Evolutionary conservation across 345 rosid species (phyloP).

Genomic region (Syzygium aqueum): DNA sequence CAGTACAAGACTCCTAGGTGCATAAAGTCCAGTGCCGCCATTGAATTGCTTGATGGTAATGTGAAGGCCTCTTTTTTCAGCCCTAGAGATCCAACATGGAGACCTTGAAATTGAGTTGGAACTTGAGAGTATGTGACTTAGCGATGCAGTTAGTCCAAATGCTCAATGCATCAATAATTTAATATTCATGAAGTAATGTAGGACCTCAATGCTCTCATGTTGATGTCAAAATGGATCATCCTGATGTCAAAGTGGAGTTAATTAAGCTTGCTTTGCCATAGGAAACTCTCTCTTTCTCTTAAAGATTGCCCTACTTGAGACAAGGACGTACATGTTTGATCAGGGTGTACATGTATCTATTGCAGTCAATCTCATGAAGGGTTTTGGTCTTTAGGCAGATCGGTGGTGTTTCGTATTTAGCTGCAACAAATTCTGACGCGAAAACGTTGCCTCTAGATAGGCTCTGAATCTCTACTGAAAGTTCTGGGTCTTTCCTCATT

Average conservation of each 20-base stretch:
- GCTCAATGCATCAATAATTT: neutral
- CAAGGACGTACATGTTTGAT: neutral
- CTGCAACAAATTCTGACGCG: neutral
- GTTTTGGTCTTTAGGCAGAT: neutral
- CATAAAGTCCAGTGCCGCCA: constrained; percentile 38
- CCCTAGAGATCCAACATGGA: constrained; percentile 56
- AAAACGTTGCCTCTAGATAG: neutral
- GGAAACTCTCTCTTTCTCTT: neutral
- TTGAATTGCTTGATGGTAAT: constrained; percentile 40
- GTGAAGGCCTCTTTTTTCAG: constrained; percentile 47
- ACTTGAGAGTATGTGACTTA: neutral
- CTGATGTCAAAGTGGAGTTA: neutral
- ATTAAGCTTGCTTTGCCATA: neutral
- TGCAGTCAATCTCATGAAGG: neutral
- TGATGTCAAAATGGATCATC: neutral
- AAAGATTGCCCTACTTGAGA: neutral
- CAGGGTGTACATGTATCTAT: neutral
- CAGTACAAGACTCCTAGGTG: constrained; percentile 66
- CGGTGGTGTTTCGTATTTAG: neutral
- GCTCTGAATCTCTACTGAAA: neutral
- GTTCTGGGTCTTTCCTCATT: neutral
- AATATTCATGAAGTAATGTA: neutral
- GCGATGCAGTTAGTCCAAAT: neutral
- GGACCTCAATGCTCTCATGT: neutral
- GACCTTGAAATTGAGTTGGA: constrained; percentile 11